phyloP scores from a whole-genome alignment of 306 rosid genomes.

The Echinosophora koreensis region DNA sequence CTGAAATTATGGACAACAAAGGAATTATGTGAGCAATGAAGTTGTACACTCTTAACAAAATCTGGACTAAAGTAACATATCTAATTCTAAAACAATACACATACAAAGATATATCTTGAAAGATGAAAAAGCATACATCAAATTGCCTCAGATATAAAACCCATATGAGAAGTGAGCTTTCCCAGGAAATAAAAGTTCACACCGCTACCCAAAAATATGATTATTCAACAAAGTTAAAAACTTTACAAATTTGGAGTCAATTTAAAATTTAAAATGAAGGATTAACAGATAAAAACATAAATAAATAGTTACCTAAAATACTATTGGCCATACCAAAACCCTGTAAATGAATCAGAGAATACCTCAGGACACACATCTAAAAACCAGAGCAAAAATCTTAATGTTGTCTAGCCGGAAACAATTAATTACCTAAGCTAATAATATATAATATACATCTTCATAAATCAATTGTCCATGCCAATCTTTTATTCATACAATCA shows the following conservation, averaged over 20 bases:
- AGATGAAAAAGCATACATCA: slow-evolving; percentile 8
- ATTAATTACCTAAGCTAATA: no score
- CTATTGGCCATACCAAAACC: slow-evolving; percentile 15
- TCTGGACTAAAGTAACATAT: no score
- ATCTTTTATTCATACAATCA: no score
- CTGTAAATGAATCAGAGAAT: slow-evolving; percentile 23
- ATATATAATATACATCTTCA: no score
- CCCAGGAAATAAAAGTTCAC: not conserved
- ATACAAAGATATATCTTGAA: no score
- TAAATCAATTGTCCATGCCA: no score
- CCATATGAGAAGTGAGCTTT: slow-evolving; percentile 9
- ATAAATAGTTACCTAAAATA: not conserved
- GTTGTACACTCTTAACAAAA: slow-evolving; percentile 26
- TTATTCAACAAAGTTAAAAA: slow-evolving; percentile 4
- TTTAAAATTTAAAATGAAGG: slow-evolving; percentile 6
- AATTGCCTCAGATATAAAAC: not conserved
- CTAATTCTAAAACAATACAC: no score
- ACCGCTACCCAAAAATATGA: slow-evolving; percentile 15
- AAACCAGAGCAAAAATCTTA: no score
- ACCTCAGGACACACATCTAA: slow-evolving; percentile 24
- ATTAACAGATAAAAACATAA: not conserved
- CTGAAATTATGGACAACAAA: no score
- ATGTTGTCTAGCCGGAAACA: no score
- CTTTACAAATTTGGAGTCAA: not conserved
- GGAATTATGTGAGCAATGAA: slow-evolving; percentile 12